Percentiles rank a stretch among this genome's conserved stretches.
Evolutionary conservation across 2,329 filamentous ascomycete genomes (phyloP).

Genomic region (Botrytis squamosa): DNA sequence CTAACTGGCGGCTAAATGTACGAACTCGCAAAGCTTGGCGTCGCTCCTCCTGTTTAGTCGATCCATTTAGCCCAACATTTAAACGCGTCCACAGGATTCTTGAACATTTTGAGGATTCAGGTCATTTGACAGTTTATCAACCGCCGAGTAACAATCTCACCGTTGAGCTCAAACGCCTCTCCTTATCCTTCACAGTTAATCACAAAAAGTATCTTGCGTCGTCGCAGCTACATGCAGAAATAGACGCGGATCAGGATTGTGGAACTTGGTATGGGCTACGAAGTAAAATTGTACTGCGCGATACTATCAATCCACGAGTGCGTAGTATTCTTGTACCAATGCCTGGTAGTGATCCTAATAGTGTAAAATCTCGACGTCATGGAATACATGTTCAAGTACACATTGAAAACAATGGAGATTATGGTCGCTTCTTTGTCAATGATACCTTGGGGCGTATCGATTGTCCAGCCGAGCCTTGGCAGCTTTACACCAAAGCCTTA

Average conservation of each 20-base stretch:
- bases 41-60: constrained; percentile 44
- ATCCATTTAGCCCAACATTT: constrained; percentile 48
- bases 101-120: constrained; percentile 47
- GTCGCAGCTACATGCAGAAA: constrained; percentile 48
- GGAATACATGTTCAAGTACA: constrained; percentile 47
- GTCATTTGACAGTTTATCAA: constrained; percentile 49
- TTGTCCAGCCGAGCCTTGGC: constrained; percentile 54
- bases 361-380: constrained; percentile 31
- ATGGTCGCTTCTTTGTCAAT: constrained; percentile 55
- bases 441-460: constrained; percentile 53
- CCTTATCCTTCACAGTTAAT: constrained; percentile 56
- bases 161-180: constrained; percentile 52
- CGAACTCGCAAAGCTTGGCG: constrained; percentile 34
- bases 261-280: constrained; percentile 60
- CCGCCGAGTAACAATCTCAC: constrained; percentile 39
- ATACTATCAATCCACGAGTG: constrained; percentile 41
- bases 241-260: constrained; percentile 57
- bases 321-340: constrained; percentile 56
- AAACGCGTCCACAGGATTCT: constrained; percentile 47
- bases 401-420: constrained; percentile 41
- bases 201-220: constrained; percentile 45
- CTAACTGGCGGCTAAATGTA: constrained; percentile 45
- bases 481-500: constrained; percentile 56
- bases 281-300: constrained; percentile 57
- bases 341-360: constrained; percentile 36